phyloP scores from a whole-genome alignment of 331 rosid genomes.

The Stylosanthes scabra region DNA sequence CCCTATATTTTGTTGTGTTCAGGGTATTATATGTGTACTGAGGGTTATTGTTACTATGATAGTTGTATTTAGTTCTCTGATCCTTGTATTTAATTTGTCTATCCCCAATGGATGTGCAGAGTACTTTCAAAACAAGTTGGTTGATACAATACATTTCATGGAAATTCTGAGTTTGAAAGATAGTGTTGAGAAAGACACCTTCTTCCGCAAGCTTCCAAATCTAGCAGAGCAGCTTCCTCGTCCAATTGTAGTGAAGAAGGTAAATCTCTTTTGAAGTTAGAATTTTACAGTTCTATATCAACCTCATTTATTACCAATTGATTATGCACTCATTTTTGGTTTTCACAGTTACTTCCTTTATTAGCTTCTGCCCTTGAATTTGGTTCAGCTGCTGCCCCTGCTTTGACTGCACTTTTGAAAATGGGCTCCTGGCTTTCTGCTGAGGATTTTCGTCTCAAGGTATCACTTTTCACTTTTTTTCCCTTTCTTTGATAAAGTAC shows the following conservation, averaged over 20 bases:
- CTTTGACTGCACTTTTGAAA: conserved; percentile 93
- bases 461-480: conserved; percentile 35
- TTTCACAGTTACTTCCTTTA: conserved; percentile 90
- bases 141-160: conserved; percentile 97
- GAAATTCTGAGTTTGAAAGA: conserved; percentile 97
- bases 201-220: conserved; percentile 99
- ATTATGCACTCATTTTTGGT: conserved; percentile 39
- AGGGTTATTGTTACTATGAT: conserved; percentile 22
- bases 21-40: not conserved
- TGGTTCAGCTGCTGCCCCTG: conserved; percentile 99
- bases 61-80: not conserved
- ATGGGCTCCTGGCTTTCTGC: conserved; percentile 96
- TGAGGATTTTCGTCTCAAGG: conserved; percentile 89
- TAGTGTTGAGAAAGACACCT: conserved; percentile 95
- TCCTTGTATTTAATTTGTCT: conserved; percentile 33
- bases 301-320: conserved; percentile 39
- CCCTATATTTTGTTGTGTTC: not conserved
- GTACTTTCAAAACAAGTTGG: conserved; percentile 97
- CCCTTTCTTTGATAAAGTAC: conserved; percentile 10
- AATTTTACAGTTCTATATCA: conserved; percentile 23
- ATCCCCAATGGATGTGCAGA: conserved; percentile 61
- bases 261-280: conserved; percentile 43
- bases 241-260: conserved; percentile 92
- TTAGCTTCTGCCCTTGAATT: conserved; percentile 99
- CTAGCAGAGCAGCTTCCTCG: conserved; percentile 99